These are phyloP conservation scores for Haplosporangium sp. DNA, from an alignment of 371 early-diverging fungal genomes.

Conservation along the genomic window DNA sequence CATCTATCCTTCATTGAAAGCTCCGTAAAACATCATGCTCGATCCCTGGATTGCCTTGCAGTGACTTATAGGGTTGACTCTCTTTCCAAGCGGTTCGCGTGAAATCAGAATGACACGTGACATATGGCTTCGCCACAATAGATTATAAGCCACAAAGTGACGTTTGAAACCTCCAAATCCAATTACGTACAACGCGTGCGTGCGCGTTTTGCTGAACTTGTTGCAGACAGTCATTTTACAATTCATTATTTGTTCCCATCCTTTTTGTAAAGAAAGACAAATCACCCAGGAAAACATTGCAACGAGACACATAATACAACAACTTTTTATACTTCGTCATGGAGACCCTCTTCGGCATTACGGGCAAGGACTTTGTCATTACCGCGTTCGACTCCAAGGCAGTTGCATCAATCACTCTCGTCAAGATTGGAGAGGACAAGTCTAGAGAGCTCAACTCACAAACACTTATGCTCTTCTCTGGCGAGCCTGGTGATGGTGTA, in stretches of 20 bases:
- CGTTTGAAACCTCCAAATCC: too few relatives aligned
- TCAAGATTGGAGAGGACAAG: conserved; percentile 94
- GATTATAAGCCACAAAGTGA: too few relatives aligned
- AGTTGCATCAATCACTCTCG: conserved; percentile 90
- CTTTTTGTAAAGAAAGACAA: conserved; percentile 1
- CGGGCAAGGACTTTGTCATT: conserved; percentile 95
- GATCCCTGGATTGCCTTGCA: too few relatives aligned
- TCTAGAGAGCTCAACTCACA: conserved; percentile 84
- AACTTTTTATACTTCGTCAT: conserved; percentile 59
- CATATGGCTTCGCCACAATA: too few relatives aligned
- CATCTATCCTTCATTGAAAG: too few relatives aligned
- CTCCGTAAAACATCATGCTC: too few relatives aligned
- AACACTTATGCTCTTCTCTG: conserved; percentile 86
- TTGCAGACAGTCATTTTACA: too few relatives aligned
- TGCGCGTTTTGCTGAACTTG: too few relatives aligned
- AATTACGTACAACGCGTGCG: too few relatives aligned
- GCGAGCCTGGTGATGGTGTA: conserved; percentile 95
- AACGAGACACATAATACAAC: conserved; percentile 1
- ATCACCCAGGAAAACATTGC: background rate
- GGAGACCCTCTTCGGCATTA: conserved; percentile 94
- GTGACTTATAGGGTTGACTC: too few relatives aligned
- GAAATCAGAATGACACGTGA: too few relatives aligned
- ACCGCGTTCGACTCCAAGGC: conserved; percentile 86
- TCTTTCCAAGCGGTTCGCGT: too few relatives aligned
- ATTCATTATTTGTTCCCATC: conserved; percentile 1